phyloP scores from a whole-genome alignment of 2,329 filamentous ascomycete genomes.

The Aspergillus pseudoviridinutans region DNA sequence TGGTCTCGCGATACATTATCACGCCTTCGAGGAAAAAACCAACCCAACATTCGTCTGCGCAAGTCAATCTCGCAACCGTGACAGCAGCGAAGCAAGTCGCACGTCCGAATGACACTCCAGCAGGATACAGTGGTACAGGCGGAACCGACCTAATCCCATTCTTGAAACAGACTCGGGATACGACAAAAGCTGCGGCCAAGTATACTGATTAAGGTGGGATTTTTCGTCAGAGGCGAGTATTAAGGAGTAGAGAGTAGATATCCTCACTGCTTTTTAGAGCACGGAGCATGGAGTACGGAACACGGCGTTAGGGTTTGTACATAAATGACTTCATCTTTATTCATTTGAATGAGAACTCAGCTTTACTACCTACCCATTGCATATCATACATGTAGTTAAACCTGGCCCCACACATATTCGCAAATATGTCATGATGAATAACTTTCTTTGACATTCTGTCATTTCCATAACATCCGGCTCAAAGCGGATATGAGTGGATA shows the following conservation, averaged over 20 bases:
- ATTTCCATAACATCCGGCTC: background rate
- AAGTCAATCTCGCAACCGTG: constrained; percentile 41
- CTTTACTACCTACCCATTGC: background rate
- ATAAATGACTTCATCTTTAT: background rate
- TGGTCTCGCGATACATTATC: constrained; percentile 48
- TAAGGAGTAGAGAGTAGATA: background rate
- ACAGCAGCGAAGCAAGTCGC: constrained; percentile 38
- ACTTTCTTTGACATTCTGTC: background rate
- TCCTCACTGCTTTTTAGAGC: background rate
- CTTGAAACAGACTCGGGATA: constrained; percentile 49
- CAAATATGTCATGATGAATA: background rate
- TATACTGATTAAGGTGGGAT: constrained; percentile 16
- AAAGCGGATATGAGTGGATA: background rate
- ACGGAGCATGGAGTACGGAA: background rate
- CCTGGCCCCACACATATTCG: background rate
- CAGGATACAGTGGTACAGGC: constrained; percentile 48
- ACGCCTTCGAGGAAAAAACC: constrained; percentile 33
- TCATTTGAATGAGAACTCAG: background rate
- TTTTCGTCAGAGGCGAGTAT: background rate
- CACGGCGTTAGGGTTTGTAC: background rate
- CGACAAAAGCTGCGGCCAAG: constrained; percentile 43
- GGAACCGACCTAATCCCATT: constrained; percentile 53
- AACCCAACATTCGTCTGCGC: constrained; percentile 14
- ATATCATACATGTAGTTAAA: background rate
- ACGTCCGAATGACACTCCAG: constrained; percentile 24